Percentiles rank a stretch among this genome's conserved stretches.
These are phyloP conservation scores for Tulasnella sp. DNA, from an alignment of 768 basidiomycete species.

Conservation along the genomic window DNA sequence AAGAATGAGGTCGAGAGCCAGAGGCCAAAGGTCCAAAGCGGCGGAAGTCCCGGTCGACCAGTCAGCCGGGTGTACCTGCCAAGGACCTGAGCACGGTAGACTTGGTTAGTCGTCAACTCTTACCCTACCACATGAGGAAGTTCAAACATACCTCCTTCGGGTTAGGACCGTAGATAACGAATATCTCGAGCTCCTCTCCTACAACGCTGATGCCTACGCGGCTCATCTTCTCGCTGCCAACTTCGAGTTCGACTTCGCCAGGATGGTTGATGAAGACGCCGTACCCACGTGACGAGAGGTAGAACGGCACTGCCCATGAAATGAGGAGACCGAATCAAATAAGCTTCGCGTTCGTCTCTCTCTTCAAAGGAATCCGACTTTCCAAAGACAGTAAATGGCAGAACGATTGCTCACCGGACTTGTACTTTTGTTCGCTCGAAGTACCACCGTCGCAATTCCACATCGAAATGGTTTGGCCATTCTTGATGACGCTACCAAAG, in stretches of 20 bases:
- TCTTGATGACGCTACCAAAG: constrained; percentile 71
- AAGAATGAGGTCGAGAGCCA: constrained; percentile 77
- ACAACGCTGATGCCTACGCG: constrained; percentile 62
- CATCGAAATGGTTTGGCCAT: constrained; percentile 43
- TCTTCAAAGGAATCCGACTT: neutral
- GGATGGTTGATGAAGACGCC: constrained; percentile 74
- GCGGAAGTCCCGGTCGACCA: constrained; percentile 61
- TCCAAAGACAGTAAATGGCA: neutral
- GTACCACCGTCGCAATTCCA: constrained; percentile 59
- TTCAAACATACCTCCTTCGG: constrained; percentile 53
- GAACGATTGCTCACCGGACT: constrained; percentile 33
- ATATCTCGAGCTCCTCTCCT: constrained; percentile 63
- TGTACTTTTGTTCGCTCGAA: constrained; percentile 39
- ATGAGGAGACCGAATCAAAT: constrained; percentile 31
- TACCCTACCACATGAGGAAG: constrained; percentile 27
- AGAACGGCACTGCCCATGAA: constrained; percentile 46
- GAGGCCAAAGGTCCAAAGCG: constrained; percentile 70
- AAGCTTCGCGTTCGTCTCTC: constrained; percentile 18
- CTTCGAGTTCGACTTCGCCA: constrained; percentile 61
- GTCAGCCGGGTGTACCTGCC: constrained; percentile 56
- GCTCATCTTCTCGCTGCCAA: constrained; percentile 48
- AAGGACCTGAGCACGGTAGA: constrained; percentile 41
- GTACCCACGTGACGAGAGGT: constrained; percentile 65
- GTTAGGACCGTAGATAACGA: constrained; percentile 64
- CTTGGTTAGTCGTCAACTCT: neutral